Evolutionary conservation across 208 protist genomes (phyloP), one percentile per base, ranked within the genome.

Genomic region (Trypanosoma theileri): DNA sequence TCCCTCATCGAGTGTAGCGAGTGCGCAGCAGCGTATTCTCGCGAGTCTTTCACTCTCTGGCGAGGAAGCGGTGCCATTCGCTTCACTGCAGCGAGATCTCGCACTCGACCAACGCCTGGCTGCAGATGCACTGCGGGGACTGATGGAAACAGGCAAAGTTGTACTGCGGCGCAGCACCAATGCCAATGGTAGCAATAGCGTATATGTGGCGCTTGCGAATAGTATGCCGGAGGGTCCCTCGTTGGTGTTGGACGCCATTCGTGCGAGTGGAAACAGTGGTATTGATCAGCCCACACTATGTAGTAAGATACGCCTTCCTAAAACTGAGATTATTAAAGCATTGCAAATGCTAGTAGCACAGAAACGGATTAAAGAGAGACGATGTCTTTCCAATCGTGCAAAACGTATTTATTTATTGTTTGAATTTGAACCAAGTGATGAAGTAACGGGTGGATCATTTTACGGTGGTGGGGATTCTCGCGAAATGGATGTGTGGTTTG

Each of bases 371-470:
- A 80, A 93, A 68, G 85, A 92, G 71, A 80, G 79, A 12, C 86
- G 90, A 66, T 88, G 79, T 68, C 89, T 90, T 59, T 88, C 84
- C 14, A 96, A 94, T 59, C 77, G 84, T 0, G 84, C 91, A n/a
- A 89, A 92, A 65, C 76, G 80, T 24, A 83, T 96, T 45, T 96
- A 93, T 72, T 69, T 93, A 7, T 80, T 96, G 2, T 87, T 82
- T 66, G 73, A 94, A 70, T 71, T 96, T 51, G 79, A 88, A 71
- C 91, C 91, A 6, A 93, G 86, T 21, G 72, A 77, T 26, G 67
- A 79, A 24, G 83, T 96, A 0, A 96, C 91, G 0, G 91, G 91
- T 12, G 91, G 91, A 40, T 85, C 84, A 19, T 91, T 93, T 67
- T 96, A 96, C 73, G 83, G 82, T 59, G 85, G 88, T 50, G 85